Evolutionary conservation across 768 basidiomycete genomes (phyloP).

Genomic region (Rhizopogon rudus): DNA sequence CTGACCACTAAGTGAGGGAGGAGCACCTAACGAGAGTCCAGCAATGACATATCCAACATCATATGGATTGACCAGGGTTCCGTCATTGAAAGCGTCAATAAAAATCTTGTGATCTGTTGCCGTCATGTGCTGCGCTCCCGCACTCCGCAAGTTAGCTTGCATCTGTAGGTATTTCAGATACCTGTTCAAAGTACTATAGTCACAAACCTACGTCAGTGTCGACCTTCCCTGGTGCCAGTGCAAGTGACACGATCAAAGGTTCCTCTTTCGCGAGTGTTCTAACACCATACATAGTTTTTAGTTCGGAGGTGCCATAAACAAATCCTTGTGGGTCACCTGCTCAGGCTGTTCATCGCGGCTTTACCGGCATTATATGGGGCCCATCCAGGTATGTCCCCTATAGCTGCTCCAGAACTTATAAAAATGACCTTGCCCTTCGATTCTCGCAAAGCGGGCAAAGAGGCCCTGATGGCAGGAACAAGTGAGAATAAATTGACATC

Average conservation of each 20-base stretch:
- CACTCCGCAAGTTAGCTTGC: slow-evolving; percentile 54
- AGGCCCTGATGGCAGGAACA: slow-evolving; percentile 59
- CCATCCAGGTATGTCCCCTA: slow-evolving; percentile 65
- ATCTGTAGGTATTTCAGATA: slow-evolving; percentile 42
- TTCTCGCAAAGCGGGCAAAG: slow-evolving; percentile 65
- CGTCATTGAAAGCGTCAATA: slow-evolving; percentile 49
- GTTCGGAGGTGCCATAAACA: background rate
- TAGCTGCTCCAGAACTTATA: slow-evolving; percentile 82
- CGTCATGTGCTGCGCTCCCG: slow-evolving; percentile 51
- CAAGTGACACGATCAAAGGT: slow-evolving; percentile 64
- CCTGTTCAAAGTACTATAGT: background rate
- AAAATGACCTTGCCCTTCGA: slow-evolving; percentile 73
- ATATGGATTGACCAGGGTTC: slow-evolving; percentile 72
- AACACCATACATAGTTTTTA: background rate
- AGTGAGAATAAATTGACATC: slow-evolving; percentile 89
- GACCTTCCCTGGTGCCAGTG: slow-evolving; percentile 85
- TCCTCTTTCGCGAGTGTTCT: slow-evolving; percentile 88
- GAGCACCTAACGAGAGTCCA: slow-evolving; percentile 61
- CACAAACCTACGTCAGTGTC: slow-evolving; percentile 61
- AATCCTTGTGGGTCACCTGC: slow-evolving; percentile 42
- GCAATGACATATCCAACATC: slow-evolving; percentile 79
- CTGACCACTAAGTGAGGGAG: slow-evolving; percentile 59
- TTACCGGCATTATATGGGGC: slow-evolving; percentile 81
- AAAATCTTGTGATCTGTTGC: slow-evolving; percentile 54
- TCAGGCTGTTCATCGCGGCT: slow-evolving; percentile 86